phyloP scores from a whole-genome alignment of 306 rosid species.

The Luffa acutangula region DNA sequence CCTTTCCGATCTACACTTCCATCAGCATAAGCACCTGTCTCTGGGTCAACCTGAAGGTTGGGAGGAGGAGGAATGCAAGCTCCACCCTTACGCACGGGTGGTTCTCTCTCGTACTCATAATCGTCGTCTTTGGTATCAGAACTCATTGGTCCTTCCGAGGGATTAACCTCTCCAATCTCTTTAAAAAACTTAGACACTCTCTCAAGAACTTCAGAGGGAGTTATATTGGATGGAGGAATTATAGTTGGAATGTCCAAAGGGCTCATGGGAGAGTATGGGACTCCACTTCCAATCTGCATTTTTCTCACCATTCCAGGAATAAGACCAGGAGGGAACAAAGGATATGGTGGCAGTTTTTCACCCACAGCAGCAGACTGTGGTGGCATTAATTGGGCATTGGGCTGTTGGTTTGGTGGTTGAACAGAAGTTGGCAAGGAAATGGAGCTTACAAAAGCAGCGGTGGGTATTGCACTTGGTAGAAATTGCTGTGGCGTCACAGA shows the following conservation, averaged over 20 bases:
- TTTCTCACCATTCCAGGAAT: conserved; percentile 97
- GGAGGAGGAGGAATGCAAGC: conserved; percentile 96
- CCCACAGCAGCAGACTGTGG: conserved; percentile 33
- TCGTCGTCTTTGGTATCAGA: conserved; percentile 64
- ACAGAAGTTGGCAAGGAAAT: conserved; percentile 55
- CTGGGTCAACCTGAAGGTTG: conserved; percentile 87
- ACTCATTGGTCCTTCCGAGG: conserved; percentile 76
- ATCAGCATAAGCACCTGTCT: conserved; percentile 71
- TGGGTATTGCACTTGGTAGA: conserved; percentile 51
- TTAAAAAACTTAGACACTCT: conserved; percentile 79
- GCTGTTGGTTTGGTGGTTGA: conserved; percentile 50
- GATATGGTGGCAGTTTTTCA: conserved; percentile 84
- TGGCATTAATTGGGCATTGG: conserved; percentile 45
- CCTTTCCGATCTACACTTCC: conserved; percentile 83
- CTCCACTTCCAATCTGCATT: conserved; percentile 98
- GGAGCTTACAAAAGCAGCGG: conserved; percentile 49
- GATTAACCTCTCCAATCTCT: conserved; percentile 93
- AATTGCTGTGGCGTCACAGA: conserved; percentile 47
- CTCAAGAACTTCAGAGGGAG: conserved; percentile 67
- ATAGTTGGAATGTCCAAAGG: conserved; percentile 70
- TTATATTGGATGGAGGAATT: conserved; percentile 49
- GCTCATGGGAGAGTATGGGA: conserved; percentile 87
- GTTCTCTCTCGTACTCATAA: conserved; percentile 50
- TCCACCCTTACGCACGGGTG: conserved; percentile 65
- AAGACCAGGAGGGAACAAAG: conserved; percentile 93